Base-by-base conservation (phyloP, 2,329 filamentous ascomycete genomes). In the Tolypocladium pustulatum region DNA sequence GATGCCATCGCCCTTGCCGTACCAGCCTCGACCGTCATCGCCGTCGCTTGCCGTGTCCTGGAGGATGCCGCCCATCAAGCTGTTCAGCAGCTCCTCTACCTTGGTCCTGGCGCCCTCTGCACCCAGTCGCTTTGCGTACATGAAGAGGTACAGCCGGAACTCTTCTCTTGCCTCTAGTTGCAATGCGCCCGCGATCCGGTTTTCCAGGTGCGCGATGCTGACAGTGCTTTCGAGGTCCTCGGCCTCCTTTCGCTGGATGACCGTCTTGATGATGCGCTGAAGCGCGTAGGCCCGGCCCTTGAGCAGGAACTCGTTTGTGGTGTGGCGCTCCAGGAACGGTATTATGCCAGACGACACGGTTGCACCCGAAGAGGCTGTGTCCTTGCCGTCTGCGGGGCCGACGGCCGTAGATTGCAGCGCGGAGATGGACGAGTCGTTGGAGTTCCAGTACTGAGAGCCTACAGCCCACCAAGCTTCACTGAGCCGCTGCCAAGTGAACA, bases 401-500 rank as follows among this genome's bases (percentile, higher is more conserved):
- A 87, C 81, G 12, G 85, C 85, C 1, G 85, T 87, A 2, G 89
- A 85, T 63, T 91, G 86, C 41, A 96, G 74, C 56, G 91, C 89
- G 54, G 89, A 87, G 57, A 96, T 85, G 0, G 91, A 91, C 1
- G 91, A 91, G 67, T 97, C 94, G 57, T 91, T 96, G 0, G 91
- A 95, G 72, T 99, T 97, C 95, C 94, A 99, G 72, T 99, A 99
- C 70, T 99, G 94, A 65, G 90, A 96, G 22, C 92, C 92, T 0
- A 97, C 91, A 0, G 93, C 93, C 91, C 94, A 99, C 94, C 94
- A 99, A 2, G 90, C 83, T 70, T 99, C 95, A 2, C 91, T 96
- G n/a, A 99, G 79, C 12, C 92, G 86, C 72, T 97, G 93, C 94
- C 94, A 99, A 9, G 86, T 84, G 72, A 86, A 93, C 87, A 99